These are phyloP conservation scores for Marasmius oreades DNA, from an alignment of 1,284 basidiomycete species.

Conservation along the genomic window DNA sequence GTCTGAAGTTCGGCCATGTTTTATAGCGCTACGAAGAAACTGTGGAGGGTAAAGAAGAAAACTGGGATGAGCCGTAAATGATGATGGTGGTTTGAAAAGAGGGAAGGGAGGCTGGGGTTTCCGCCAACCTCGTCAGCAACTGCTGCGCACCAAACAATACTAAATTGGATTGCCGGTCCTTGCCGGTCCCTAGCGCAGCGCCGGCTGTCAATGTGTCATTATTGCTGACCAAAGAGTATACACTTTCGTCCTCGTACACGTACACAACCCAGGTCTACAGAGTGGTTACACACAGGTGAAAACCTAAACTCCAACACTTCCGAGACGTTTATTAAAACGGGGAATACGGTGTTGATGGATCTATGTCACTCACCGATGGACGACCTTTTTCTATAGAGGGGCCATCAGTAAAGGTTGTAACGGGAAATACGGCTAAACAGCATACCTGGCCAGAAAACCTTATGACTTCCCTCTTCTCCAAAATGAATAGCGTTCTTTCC, in stretches of 20 bases:
- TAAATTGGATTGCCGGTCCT: neutral
- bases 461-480: constrained; percentile 95
- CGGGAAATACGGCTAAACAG: constrained; percentile 7
- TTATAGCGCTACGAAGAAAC: neutral
- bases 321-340: neutral
- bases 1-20: constrained; percentile 9
- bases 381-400: constrained; percentile 48
- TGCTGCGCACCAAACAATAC: neutral
- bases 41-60: neutral
- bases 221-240: neutral
- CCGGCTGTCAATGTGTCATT: neutral
- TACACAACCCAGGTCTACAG: too few relatives aligned
- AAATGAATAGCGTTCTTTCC: constrained; percentile 86
- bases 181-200: neutral
- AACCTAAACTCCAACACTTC: constrained; percentile 27
- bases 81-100: neutral
- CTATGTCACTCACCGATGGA: constrained; percentile 25
- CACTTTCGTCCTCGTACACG: neutral
- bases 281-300: neutral
- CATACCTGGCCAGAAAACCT: constrained; percentile 79
- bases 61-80: neutral
- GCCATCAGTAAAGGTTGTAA: constrained; percentile 3
- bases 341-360: neutral
- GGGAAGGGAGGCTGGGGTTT: neutral
- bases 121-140: neutral